These are phyloP conservation scores for Penicillium daleae DNA, from an alignment of 495 filamentous ascomycete species.

Conservation along the genomic window DNA sequence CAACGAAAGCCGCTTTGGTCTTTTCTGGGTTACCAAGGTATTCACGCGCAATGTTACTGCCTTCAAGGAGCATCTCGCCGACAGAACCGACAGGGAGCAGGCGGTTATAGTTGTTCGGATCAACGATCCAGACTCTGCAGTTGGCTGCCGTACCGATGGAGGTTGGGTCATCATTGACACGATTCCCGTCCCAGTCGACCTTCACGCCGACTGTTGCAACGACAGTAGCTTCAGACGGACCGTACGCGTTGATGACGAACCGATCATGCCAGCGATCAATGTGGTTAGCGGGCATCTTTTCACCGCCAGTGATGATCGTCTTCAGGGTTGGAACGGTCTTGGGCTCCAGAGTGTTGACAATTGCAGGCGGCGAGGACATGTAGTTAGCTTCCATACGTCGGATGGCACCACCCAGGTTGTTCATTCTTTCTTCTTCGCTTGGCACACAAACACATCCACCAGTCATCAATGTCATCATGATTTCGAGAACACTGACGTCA, in stretches of 20 bases:
- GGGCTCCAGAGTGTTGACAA: constrained; percentile 52
- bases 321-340: constrained; percentile 51
- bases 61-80: constrained; percentile 70
- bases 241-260: constrained; percentile 57
- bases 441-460: constrained; percentile 71
- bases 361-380: constrained; percentile 46
- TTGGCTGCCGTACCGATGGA: constrained; percentile 45
- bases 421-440: constrained; percentile 57
- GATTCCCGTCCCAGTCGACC: constrained; percentile 45
- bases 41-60: constrained; percentile 60
- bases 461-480: constrained; percentile 64
- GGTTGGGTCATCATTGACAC: constrained; percentile 40
- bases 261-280: constrained; percentile 48
- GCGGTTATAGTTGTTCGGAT: constrained; percentile 57
- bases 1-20: constrained; percentile 57
- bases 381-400: constrained; percentile 46
- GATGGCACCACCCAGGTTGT: constrained; percentile 50
- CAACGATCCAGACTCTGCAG: constrained; percentile 61
- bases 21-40: constrained; percentile 63
- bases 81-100: constrained; percentile 63
- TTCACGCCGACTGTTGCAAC: constrained; percentile 47
- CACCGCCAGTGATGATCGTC: constrained; percentile 57
- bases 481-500: constrained; percentile 68
- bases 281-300: constrained; percentile 53
- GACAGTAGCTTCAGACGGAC: constrained; percentile 58